Evolutionary conservation across 2,329 filamentous ascomycete species (phyloP).

Genomic region (Fonsecaea erecta): DNA sequence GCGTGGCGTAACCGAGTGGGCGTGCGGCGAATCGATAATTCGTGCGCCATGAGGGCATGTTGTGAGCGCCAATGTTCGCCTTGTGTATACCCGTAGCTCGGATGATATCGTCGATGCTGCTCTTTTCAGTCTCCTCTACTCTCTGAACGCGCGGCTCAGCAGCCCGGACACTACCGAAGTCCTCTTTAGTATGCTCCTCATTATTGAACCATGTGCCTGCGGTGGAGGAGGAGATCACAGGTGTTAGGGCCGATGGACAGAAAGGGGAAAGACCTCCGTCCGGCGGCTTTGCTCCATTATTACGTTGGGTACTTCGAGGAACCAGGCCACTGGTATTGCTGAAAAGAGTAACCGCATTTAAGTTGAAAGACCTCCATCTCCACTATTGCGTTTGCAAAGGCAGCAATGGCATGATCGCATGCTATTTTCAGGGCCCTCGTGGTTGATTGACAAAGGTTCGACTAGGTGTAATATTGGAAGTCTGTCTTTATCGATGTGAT

Average conservation of each 20-base stretch:
- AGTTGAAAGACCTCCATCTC: not conserved
- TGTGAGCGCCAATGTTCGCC: not conserved
- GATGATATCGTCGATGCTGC: not conserved
- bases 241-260: not conserved
- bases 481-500: not conserved
- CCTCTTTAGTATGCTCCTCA: not conserved
- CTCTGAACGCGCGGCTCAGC: not conserved
- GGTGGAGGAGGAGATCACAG: not conserved
- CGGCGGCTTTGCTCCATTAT: not conserved
- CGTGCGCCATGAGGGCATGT: not conserved
- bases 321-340: not conserved
- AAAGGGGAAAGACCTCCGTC: not conserved
- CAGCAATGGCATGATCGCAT: not conserved
- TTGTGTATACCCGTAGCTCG: not conserved
- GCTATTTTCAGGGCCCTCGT: slow-evolving; percentile 14
- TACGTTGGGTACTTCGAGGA: not conserved
- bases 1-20: not conserved
- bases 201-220: not conserved
- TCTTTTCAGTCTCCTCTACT: not conserved
- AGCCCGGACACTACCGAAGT: not conserved
- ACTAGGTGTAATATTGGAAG: not conserved
- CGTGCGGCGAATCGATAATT: slow-evolving; percentile 1
- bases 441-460: not conserved
- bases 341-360: not conserved
- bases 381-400: not conserved